Evolutionary conservation across 331 rosid genomes (phyloP), one percentile per base, ranked within the genome.

Genomic region (Malus hybrid): DNA sequence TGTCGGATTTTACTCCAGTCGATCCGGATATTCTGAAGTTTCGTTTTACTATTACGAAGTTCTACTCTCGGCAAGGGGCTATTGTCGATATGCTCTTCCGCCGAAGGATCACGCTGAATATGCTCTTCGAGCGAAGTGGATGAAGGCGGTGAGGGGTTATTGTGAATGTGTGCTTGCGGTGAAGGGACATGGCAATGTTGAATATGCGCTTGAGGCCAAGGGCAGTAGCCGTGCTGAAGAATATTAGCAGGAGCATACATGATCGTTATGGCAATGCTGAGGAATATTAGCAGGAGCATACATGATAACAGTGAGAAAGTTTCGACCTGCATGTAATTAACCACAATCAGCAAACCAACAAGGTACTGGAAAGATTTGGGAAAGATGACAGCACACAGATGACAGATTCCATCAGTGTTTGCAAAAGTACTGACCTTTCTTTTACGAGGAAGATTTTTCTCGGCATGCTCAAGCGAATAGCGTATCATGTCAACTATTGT

Each of bases 381-480:
- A 42, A 68, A 55, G 18, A 39, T 34, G 2, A 42, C 3, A 42
- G 48, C 48, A 42, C 3, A 10, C 48, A 42, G 48, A 42, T 42
- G 48, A 42, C 13, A 10, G 5, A 42, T 42, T 42, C 61, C 11
- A 76, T 57, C 73, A 19, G 32, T 32, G 30, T 8, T 33, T 44
- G 66, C 50, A 79, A 55, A 58, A 76, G 73, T 72, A 70, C 84
- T 55, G 73, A 89, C 97, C 93, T 83, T 88, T 52, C 19, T 61
- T 84, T 83, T 87, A 63, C 32, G 88, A 56, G 90, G 83, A 76
- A 88, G 77, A 80, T 89, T 84, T 83, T 85, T 87, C 58, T 93
- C 97, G 39, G 98, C 92, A 72, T 87, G 98, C 80, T 81, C 97
- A 74, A 93, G 90, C 36, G 90, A 78, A 79, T 86, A 86, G 48